phyloP scores from a whole-genome alignment of 1,284 basidiomycete genomes.

The Sporisorium scitamineum region DNA sequence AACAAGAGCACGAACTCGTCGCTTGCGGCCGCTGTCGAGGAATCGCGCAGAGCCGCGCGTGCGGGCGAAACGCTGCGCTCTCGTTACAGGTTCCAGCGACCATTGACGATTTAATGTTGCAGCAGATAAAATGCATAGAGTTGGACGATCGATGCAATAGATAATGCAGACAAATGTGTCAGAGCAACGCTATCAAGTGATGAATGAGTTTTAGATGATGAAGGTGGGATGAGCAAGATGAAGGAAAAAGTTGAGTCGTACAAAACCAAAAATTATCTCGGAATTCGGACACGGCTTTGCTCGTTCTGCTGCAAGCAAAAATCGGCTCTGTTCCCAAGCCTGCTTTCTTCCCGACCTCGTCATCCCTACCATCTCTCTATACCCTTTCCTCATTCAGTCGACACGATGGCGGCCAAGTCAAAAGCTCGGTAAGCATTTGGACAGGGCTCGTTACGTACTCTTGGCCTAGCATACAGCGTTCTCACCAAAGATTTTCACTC shows the following conservation, averaged over 20 bases:
- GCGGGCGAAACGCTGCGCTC: slow-evolving; percentile 29
- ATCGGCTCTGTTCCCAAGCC: slow-evolving; percentile 11
- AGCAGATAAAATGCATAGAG: not conserved
- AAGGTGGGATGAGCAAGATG: not conserved
- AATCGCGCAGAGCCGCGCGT: slow-evolving; percentile 6
- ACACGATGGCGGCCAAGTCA: slow-evolving; percentile 63
- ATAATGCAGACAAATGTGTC: not conserved
- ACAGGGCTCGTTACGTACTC: not conserved
- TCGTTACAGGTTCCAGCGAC: slow-evolving; percentile 29
- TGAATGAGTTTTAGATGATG: not conserved
- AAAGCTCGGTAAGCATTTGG: slow-evolving; percentile 58
- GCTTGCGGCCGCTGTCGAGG: not conserved
- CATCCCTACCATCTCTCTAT: not conserved
- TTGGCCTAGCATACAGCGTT: not conserved
- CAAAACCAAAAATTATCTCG: not conserved
- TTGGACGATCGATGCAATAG: not conserved
- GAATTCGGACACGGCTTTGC: slow-evolving; percentile 7
- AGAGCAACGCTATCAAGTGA: not conserved
- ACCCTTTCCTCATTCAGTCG: not conserved
- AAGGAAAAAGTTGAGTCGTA: not conserved
- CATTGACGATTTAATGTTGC: slow-evolving; percentile 16
- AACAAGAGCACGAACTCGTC: slow-evolving; percentile 13
- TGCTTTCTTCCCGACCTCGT: slow-evolving; percentile 1
- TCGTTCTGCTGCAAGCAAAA: slow-evolving; percentile 5
- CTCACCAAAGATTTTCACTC: not conserved